Evolutionary conservation across 176 grass and related monocot species (phyloP), one percentile per base, ranked within the genome.

Genomic region (Lolium perenne): DNA sequence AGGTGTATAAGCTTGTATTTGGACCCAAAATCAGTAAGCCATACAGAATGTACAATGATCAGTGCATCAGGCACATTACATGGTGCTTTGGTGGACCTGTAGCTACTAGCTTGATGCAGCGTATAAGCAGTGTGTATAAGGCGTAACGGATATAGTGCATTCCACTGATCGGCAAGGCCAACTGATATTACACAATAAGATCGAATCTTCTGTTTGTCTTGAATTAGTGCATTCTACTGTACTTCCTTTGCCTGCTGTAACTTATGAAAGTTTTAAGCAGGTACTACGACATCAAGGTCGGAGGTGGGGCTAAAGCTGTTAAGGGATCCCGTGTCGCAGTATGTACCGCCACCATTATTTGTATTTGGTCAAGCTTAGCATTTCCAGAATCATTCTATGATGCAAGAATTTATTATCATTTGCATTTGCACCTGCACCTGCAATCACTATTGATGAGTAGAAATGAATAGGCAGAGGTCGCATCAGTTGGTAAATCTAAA

Each of bases 221-320:
- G 25, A 53, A 29, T 29, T 29, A 29, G 26, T 29, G 26, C 26
- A 29, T 29, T 29, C 26, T 29, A 29, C 26, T 29, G 26, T 29
- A 29, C 26, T 29, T 29, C 26, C 26, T 29, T 29, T 29, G 26
- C 26, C 26, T 29, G 26, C 38, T 10, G 25, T 86, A 77, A 85
- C 83, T 41, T 85, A 5, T 77, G 7, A 22, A 84, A 67, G 54
- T 86, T 63, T 67, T 83, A 58, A 80, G 9, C 53, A 98, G 97
- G 88, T 98, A 98, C 63, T 98, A 98, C 70, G 94, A 98, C 85
- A 90, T 96, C 76, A 95, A 85, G 82, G 92, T 98, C 68, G 97
- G 97, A 78, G 81, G 87, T 47, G 97, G 97, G 9, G 54, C 85
- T 78, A 55, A 91, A 92, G 97, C 97, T 53, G 86, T 95, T 64